Evolutionary conservation across 2,329 filamentous ascomycete genomes (phyloP).

Genomic region (Aspergillus udagawae): DNA sequence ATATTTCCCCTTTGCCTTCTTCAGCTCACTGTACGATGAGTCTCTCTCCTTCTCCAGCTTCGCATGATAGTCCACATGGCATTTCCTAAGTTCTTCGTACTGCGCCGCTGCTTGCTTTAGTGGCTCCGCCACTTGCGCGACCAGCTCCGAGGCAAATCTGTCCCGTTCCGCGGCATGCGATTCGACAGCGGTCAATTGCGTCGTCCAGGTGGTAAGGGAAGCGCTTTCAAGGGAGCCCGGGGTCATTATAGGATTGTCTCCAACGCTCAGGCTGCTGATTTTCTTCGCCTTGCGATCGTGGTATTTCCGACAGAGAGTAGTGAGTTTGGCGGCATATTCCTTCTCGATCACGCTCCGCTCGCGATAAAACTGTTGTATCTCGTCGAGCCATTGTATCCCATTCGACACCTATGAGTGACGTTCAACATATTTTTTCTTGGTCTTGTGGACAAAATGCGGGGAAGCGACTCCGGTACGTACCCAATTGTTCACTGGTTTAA

Average conservation of each 20-base stretch:
- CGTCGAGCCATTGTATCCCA: constrained; percentile 91
- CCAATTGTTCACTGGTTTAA: constrained; percentile 93
- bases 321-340: constrained; percentile 89
- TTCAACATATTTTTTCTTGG: not conserved
- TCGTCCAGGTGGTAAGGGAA: constrained; percentile 94
- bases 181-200: constrained; percentile 87
- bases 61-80: constrained; percentile 79
- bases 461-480: constrained; percentile 40
- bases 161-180: constrained; percentile 85
- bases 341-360: constrained; percentile 93
- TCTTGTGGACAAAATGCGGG: constrained; percentile 10
- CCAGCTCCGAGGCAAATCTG: constrained; percentile 71
- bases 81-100: constrained; percentile 90
- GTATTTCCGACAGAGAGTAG: constrained; percentile 87
- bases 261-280: constrained; percentile 81
- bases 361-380: constrained; percentile 95
- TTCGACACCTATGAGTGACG: constrained; percentile 57
- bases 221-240: constrained; percentile 95
- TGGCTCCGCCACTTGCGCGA: constrained; percentile 79
- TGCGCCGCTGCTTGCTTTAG: constrained; percentile 68
- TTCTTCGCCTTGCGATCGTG: constrained; percentile 95
- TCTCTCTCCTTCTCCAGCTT: constrained; percentile 91
- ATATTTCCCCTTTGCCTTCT: constrained; percentile 90
- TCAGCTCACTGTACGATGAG: constrained; percentile 73
- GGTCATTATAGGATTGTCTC: constrained; percentile 87